Evolutionary conservation across 2,329 filamentous ascomycete genomes (phyloP), one percentile per base, ranked within the genome.

Genomic region (Alternaria incomplexa): DNA sequence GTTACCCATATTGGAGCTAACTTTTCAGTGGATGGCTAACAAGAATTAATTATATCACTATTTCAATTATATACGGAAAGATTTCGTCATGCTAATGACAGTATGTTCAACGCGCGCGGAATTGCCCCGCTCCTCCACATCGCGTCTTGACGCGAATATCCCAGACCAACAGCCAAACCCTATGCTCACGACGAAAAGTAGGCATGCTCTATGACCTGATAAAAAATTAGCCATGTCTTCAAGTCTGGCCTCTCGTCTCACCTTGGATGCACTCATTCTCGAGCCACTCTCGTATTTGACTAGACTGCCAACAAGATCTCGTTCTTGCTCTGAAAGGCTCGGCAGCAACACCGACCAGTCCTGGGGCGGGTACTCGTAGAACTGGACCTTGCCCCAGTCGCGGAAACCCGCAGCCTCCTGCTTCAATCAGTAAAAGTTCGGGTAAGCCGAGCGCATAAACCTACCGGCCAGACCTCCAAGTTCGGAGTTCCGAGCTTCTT

Each of bases 401-500:
- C 92, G 91, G 73, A 96, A 91, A 1, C 75, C 74, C 11, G 81
- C 81, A 6, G 92, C 91, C 79, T 94, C 85, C 84, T 85, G 61
- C 9, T 61, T 23, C 11, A 48, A 63, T 30, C 65, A 66, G 74
- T 50, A 46, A 50, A 46, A 22, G 53, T 47, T 45, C 6, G 25
- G 40, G 11, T 28, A 43, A 15, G 8, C 26, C 46, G 45, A 0
- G 22, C 8, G 17, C 25, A 28, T 20, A 1, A 65, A 77, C 85
- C 70, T 79, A 88, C 93, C 3, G 96, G 96, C 96, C 96, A 99
- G 0, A 84, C 88, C 56, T 90, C 83, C n/a, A 85, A 80, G 47
- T 91, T 91, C 0, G 96, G 96, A 1, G 94, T 97, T 1, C 96
- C 96, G 7, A 99, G 80, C 1, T 91, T 96, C 80, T 92, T 90